Percentiles rank a stretch among this genome's conserved stretches.
Conservation (phyloP, 2,329 filamentous ascomycete species). For the Aphanocladium album region DNA sequence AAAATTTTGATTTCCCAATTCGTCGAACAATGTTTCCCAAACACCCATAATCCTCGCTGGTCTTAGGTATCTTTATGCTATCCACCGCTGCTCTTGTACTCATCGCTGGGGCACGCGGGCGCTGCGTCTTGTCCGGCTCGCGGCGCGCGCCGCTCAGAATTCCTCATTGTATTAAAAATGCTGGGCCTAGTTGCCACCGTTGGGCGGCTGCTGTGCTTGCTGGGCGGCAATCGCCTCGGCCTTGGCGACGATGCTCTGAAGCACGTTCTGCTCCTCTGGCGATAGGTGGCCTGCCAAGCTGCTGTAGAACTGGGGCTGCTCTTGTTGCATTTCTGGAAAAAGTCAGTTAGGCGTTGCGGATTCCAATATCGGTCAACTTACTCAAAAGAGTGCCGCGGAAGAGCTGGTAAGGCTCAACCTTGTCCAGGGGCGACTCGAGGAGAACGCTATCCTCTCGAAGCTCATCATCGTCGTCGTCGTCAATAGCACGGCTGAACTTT, state of each 20-base stretch:
- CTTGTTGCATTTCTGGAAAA: conserved; percentile 71
- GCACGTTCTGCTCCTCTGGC: conserved; percentile 72
- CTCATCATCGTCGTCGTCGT: conserved; percentile 75
- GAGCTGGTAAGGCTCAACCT: conserved; percentile 87
- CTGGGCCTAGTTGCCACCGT: conserved; percentile 17
- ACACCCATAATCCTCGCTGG: conserved; percentile 7
- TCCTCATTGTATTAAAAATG: not conserved
- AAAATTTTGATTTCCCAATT: not conserved
- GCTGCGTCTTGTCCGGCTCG: no score
- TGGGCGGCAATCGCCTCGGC: conserved; percentile 38
- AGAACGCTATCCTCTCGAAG: conserved; percentile 89
- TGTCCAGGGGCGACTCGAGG: conserved; percentile 90
- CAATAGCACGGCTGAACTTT: conserved; percentile 69
- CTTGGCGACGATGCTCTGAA: conserved; percentile 72
- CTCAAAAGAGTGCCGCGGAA: conserved; percentile 80
- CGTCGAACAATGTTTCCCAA: not conserved
- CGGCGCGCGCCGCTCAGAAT: not conserved
- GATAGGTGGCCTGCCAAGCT: conserved; percentile 73
- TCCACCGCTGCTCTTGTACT: conserved; percentile 7
- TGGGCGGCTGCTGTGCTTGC: conserved; percentile 13
- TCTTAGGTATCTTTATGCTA: conserved; percentile 12
- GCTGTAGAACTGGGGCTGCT: conserved; percentile 84
- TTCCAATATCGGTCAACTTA: conserved; percentile 51
- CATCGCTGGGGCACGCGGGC: not conserved
- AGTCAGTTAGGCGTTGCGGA: no score